Base-by-base conservation (phyloP, 2,329 filamentous ascomycete genomes). In the Aaosphaeria arxii region DNA sequence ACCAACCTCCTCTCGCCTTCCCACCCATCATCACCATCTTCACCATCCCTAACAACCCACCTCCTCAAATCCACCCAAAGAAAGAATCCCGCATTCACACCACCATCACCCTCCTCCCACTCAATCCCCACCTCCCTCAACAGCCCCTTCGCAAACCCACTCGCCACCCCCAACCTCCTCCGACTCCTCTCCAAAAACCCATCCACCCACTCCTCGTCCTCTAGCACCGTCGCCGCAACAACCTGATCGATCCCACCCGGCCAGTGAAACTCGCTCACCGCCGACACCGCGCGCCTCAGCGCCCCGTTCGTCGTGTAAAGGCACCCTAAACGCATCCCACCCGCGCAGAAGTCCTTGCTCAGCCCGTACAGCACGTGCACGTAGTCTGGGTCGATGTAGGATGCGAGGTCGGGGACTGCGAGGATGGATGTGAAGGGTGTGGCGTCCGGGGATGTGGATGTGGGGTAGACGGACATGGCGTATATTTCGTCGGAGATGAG, bases 401-500 rank as follows among this genome's bases (percentile, higher is more conserved):
- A 73, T 0, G 53, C 44, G 0, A 24, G 17, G 17, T 63, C 36
- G 5, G 57, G 41, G 11, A 61, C 30, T 3, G 57, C 57, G 28
- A 62, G 54, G 11, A 56, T 38, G 4, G 62, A 64, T 5, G 50
- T 55, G 31, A 65, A 65, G 6, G 48, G 42, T 7, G 24, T 28
- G 53, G 64, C 33, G n/a, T n/a, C n/a, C n/a, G n/a, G n/a, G n/a
- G n/a, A n/a, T n/a, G n/a, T n/a, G n/a, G n/a, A n/a, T n/a, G 17
- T 24, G 17, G 17, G 17, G 17, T 24, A 24, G 17, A 76, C 64
- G 0, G 79, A 82, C 3, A 81, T 57, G 1, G 78, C 80, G 54
- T 83, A 83, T 29, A 84, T 76, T 57, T 83, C 81, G 55, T 84
- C 80, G 53, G 74, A 76, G 62, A 83, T 72, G 30, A 83, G 63